Conservation (phyloP, 1,139 yeast species). For the Hansenula sp. region DNA sequence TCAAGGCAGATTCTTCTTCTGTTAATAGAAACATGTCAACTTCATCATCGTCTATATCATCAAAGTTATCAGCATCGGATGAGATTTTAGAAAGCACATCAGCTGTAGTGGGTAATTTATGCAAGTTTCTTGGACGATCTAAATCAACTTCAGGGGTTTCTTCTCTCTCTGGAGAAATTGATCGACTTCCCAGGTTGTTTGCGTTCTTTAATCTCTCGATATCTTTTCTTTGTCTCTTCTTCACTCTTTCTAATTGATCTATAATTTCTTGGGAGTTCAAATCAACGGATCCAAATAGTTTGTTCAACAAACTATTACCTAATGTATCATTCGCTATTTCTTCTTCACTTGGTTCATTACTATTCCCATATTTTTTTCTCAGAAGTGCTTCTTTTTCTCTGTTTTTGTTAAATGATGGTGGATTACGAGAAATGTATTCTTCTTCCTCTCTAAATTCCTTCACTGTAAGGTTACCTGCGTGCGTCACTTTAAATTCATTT, state of each 20-base stretch:
- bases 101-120: constrained; percentile 46
- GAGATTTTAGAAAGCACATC: constrained; percentile 48
- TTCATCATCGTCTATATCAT: constrained; percentile 83
- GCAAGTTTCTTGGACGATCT: constrained; percentile 18
- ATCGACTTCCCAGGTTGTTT: constrained; percentile 26
- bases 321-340: constrained; percentile 21
- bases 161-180: constrained; percentile 7
- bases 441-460: constrained; percentile 57
- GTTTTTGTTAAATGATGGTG: constrained; percentile 75
- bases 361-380: constrained; percentile 25
- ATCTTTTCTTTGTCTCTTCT: constrained; percentile 34
- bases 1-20: constrained; percentile 62
- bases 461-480: constrained; percentile 70
- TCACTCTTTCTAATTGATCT: constrained; percentile 38
- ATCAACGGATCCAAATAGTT: constrained; percentile 38
- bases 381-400: constrained; percentile 34
- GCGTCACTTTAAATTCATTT: constrained; percentile 79
- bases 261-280: constrained; percentile 41
- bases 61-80: constrained; percentile 58
- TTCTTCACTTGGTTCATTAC: constrained; percentile 30
- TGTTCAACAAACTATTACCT: constrained; percentile 21
- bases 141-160: constrained; percentile 12
- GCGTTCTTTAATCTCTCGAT: constrained; percentile 27
- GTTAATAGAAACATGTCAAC: constrained; percentile 54
- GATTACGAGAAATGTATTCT: constrained; percentile 35